Evolutionary conservation across 805 yeast species (phyloP).

Genomic region (Candida manassasensis): DNA sequence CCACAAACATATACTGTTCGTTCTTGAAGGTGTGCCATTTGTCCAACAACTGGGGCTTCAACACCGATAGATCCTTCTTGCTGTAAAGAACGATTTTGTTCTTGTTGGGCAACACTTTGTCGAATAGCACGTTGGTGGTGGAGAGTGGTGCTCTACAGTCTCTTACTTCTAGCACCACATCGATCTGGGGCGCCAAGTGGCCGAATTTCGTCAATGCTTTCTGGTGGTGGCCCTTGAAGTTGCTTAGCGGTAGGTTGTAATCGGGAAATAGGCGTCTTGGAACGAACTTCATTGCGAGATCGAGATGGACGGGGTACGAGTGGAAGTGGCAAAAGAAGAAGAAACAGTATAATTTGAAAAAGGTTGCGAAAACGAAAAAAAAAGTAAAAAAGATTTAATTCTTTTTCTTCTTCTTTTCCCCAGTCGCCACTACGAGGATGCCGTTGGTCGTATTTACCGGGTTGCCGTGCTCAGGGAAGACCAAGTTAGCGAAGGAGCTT

Average conservation of each 20-base stretch:
- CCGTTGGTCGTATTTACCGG: constrained; percentile 84
- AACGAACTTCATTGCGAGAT: constrained; percentile 44
- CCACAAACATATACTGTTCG: constrained; percentile 45
- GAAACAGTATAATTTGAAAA: background rate
- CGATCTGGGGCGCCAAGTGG: constrained; percentile 71
- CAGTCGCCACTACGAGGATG: constrained; percentile 42
- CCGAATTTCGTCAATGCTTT: constrained; percentile 68
- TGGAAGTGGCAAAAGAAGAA: too few relatives aligned
- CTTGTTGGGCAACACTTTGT: constrained; percentile 53
- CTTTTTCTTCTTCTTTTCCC: background rate
- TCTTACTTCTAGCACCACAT: constrained; percentile 76
- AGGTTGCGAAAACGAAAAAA: background rate
- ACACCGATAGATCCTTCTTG: constrained; percentile 59
- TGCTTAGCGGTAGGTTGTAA: constrained; percentile 64
- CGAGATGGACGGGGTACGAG: too few relatives aligned
- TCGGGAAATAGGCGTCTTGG: constrained; percentile 75
- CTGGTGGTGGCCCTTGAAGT: constrained; percentile 88
- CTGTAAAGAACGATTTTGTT: constrained; percentile 67
- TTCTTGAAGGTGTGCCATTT: constrained; percentile 28
- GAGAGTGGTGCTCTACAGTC: constrained; percentile 88
- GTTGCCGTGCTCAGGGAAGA: constrained; percentile 79
- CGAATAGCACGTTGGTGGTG: constrained; percentile 76
- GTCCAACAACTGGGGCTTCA: constrained; percentile 30
- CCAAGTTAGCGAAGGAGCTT: constrained; percentile 63
- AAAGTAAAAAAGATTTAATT: background rate